Base-by-base conservation (phyloP, 2,329 filamentous ascomycete genomes). In the Stachybotrys elegans region DNA sequence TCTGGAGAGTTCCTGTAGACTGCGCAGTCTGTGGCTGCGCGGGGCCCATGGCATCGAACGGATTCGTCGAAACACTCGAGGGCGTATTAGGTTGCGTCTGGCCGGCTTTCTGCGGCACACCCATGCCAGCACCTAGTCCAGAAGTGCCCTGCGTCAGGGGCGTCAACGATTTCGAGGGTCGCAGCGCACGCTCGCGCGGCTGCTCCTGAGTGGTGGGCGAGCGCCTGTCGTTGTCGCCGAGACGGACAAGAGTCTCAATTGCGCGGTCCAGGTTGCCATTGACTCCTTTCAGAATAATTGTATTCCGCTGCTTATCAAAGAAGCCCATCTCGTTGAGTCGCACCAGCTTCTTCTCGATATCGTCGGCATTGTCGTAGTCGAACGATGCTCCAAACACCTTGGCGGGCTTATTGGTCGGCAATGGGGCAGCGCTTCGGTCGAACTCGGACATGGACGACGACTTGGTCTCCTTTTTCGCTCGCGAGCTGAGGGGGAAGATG, bases 301-400 rank as follows among this genome's bases (percentile, higher is more conserved):
- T 75, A 58, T 96, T 97, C 47, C 86, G 81, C 54, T 85, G 87
- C 34, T 85, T 82, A 59, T 98, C 90, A 4, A 71, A 72, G 57
- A 98, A 98, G 0, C 93, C 93, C 90, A 97, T 95, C 45, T 96
- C 90, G 44, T 83, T 79, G 45, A 98, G 69, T 42, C 81, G 83
- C 4, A 74, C 72, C 60, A 97, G 66, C 62, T 97, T 97, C 40
- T 77, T 74, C 35, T 94, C 88, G 43, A 83, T 75, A 46, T 83
- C 81, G 52, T 86, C 74, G 38, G 60, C 52, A 19, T 57, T 66
- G 42, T 75, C 72, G 37, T 70, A 66, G 31, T 75, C 77, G 21
- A 93, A 71, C 38, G 79, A 83, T 11, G 83, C 80, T 4, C 86
- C 86, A 60, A 92, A 88, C 8, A 79, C 66, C 49, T 76, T 76